A percentile compares a stretch with the other conserved stretches of the same genome.
Evolutionary conservation across 2,329 filamentous ascomycete species (phyloP).

Genomic region (Hyphodiscus sp.): DNA sequence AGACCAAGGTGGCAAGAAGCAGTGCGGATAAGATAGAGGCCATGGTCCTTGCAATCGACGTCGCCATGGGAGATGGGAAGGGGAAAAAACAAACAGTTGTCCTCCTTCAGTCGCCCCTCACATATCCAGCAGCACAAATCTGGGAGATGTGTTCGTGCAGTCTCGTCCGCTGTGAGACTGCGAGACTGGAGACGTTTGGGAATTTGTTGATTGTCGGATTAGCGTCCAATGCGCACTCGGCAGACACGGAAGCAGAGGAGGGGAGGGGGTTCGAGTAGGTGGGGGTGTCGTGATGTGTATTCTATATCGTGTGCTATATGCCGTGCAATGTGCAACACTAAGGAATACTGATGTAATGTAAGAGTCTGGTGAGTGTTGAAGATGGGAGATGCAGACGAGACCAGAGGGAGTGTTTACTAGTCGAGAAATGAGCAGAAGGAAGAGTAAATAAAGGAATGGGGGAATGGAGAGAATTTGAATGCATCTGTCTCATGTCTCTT

Average conservation of each 20-base stretch:
- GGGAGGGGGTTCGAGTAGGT: neutral
- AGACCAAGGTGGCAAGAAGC: constrained; percentile 12
- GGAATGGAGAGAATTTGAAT: neutral
- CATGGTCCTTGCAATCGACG: constrained; percentile 21
- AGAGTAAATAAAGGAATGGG: neutral
- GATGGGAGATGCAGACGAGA: too few relatives aligned
- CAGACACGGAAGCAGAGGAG: constrained; percentile 39
- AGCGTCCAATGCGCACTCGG: constrained; percentile 55
- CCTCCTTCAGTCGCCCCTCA: neutral
- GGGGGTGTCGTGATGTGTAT: too few relatives aligned
- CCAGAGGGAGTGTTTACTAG: too few relatives aligned
- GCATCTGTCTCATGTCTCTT: neutral
- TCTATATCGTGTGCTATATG: too few relatives aligned
- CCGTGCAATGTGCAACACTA: too few relatives aligned
- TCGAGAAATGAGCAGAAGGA: too few relatives aligned
- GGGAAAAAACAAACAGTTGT: neutral
- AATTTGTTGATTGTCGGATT: neutral
- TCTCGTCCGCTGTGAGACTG: neutral
- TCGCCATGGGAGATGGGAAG: constrained; percentile 19
- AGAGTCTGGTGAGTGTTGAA: too few relatives aligned
- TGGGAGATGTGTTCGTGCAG: neutral
- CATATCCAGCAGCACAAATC: constrained; percentile 3
- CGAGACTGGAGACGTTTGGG: neutral
- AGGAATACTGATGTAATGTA: too few relatives aligned
- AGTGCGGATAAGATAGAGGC: constrained; percentile 15